These are phyloP conservation scores for Capsicum rhomboideum DNA, from an alignment of 257 asterid genomes.

Conservation along the genomic window DNA sequence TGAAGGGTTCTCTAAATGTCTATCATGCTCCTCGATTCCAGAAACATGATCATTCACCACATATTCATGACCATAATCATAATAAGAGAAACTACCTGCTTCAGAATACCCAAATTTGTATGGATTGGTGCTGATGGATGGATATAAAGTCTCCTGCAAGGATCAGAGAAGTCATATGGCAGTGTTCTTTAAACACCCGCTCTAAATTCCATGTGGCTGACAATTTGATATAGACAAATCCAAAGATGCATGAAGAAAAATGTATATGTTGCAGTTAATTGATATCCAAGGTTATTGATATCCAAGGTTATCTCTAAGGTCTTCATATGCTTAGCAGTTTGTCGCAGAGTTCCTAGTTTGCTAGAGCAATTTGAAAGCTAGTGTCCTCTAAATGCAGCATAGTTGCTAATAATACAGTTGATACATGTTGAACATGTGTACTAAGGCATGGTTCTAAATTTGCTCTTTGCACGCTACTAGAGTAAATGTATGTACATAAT, in stretches of 20 bases:
- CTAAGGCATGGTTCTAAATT: background rate
- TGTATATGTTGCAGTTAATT: background rate
- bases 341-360: background rate
- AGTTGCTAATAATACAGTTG: background rate
- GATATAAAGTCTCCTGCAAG: slow-evolving; percentile 63
- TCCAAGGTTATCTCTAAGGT: background rate
- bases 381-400: background rate
- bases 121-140: slow-evolving; percentile 44
- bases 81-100: slow-evolving; percentile 61
- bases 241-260: background rate
- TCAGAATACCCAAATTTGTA: slow-evolving; percentile 70
- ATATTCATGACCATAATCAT: slow-evolving; percentile 52
- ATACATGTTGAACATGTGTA: background rate
- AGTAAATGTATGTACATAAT: background rate
- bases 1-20: slow-evolving; percentile 41
- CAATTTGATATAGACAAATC: background rate
- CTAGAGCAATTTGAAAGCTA: background rate
- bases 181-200: background rate
- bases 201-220: background rate
- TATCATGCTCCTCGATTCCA: slow-evolving; percentile 31
- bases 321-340: background rate
- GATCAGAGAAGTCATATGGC: slow-evolving; percentile 10
- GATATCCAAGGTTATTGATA: background rate
- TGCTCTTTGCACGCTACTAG: background rate
- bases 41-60: slow-evolving; percentile 37